phyloP scores from a whole-genome alignment of 768 basidiomycete species.

The Exidia glandulosa region DNA sequence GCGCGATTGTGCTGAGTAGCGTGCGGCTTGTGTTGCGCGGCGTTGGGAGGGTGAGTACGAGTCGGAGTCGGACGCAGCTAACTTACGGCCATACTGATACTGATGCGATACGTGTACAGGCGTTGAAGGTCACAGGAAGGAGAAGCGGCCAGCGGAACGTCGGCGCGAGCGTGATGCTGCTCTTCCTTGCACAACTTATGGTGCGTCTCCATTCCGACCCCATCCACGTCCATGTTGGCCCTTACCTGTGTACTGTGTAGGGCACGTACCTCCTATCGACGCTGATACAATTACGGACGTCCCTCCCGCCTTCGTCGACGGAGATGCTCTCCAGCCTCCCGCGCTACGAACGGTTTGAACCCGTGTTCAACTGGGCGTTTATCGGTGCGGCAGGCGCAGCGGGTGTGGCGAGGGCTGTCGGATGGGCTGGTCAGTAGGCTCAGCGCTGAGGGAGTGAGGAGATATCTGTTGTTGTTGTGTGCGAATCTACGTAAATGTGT shows the following conservation, averaged over 20 bases:
- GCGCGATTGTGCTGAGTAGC: conserved; percentile 63
- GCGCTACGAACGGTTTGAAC: conserved; percentile 59
- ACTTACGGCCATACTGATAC: background rate
- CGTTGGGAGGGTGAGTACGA: conserved; percentile 43
- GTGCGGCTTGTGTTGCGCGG: conserved; percentile 59
- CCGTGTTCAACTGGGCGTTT: conserved; percentile 66
- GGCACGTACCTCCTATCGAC: conserved; percentile 78
- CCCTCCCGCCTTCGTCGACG: conserved; percentile 54
- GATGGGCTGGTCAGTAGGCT: background rate
- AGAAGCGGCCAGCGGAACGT: conserved; percentile 31
- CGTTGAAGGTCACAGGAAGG: conserved; percentile 46
- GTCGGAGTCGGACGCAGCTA: background rate
- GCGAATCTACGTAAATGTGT: no score
- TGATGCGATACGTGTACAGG: conserved; percentile 22
- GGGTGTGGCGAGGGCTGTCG: conserved; percentile 23
- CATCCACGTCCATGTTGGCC: background rate
- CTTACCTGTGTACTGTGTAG: conserved; percentile 24
- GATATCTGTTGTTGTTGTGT: background rate
- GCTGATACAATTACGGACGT: conserved; percentile 68
- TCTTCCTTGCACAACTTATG: conserved; percentile 76
- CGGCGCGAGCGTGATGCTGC: conserved; percentile 65
- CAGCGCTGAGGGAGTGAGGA: no score
- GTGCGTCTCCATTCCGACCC: conserved; percentile 25
- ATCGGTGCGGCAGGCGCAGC: conserved; percentile 44
- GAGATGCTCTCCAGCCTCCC: conserved; percentile 64